These are phyloP conservation scores for Monosporascus sp. DNA, from an alignment of 2,329 filamentous ascomycete genomes.

Conservation along the genomic window DNA sequence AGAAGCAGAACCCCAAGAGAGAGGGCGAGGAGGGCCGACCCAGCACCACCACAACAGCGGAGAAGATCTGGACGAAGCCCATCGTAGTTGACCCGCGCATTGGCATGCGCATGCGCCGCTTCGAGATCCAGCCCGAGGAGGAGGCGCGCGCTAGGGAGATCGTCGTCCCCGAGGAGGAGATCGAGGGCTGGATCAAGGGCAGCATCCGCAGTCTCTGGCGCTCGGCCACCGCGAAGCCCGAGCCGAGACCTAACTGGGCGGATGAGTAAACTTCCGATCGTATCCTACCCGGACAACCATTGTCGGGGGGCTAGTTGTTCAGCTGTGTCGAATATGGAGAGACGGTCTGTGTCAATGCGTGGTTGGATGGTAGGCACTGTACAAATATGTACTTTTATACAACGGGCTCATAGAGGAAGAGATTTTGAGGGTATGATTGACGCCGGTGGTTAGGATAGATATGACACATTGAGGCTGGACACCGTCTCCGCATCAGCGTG, in stretches of 20 bases:
- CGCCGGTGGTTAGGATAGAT: too few relatives aligned
- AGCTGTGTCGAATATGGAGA: too few relatives aligned
- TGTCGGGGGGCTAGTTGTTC: too few relatives aligned
- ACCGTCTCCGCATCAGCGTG: too few relatives aligned
- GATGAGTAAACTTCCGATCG: neutral
- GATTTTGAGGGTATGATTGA: too few relatives aligned
- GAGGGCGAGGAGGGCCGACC: constrained; percentile 15
- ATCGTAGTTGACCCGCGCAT: constrained; percentile 74
- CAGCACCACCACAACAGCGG: constrained; percentile 24
- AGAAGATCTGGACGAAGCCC: constrained; percentile 70
- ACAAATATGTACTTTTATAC: too few relatives aligned
- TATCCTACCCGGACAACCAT: too few relatives aligned
- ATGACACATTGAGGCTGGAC: too few relatives aligned
- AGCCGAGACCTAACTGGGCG: constrained; percentile 29
- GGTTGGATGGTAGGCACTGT: too few relatives aligned
- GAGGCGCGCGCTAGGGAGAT: constrained; percentile 62
- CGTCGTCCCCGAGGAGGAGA: constrained; percentile 59
- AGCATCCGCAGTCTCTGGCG: constrained; percentile 47
- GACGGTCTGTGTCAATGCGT: too few relatives aligned
- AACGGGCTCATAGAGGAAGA: too few relatives aligned
- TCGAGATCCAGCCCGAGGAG: constrained; percentile 64
- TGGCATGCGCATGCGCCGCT: constrained; percentile 72
- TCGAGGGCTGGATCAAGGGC: constrained; percentile 65
- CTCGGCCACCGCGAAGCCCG: constrained; percentile 41
- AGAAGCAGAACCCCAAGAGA: constrained; percentile 34